A percentile compares a stretch with the other conserved stretches of the same genome.
Evolutionary conservation across 208 protist species (phyloP).

Genomic region (Trypanosoma platydactyli): DNA sequence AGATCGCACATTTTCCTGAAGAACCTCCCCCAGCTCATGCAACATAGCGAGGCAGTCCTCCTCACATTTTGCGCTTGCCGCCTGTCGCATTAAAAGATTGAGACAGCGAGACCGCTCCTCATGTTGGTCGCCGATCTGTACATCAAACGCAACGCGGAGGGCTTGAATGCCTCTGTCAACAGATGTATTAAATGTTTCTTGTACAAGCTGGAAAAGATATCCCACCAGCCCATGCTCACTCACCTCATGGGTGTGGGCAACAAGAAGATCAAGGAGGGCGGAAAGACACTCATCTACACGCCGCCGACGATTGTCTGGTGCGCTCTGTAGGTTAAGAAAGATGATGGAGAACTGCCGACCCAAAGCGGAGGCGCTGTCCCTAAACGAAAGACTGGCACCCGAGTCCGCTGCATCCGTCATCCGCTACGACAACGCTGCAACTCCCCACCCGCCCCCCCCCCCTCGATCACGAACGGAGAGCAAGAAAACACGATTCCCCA

Average conservation of each 20-base stretch:
- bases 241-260: conserved; percentile 66
- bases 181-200: conserved; percentile 60
- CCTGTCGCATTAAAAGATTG: conserved; percentile 54
- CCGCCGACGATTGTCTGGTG: conserved; percentile 45
- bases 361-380: conserved; percentile 60
- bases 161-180: conserved; percentile 67
- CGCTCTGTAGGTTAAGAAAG: conserved; percentile 71
- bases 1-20: conserved; percentile 77
- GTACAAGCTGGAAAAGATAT: conserved; percentile 58
- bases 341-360: conserved; percentile 70
- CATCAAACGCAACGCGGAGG: conserved; percentile 77
- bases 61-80: conserved; percentile 38
- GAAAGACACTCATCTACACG: conserved; percentile 72
- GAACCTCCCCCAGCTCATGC: conserved; percentile 44
- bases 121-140: conserved; percentile 76
- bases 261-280: conserved; percentile 73
- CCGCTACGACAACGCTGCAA: neutral
- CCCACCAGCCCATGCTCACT: conserved; percentile 50
- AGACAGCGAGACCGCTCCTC: conserved; percentile 74
- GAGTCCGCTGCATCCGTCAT: conserved; percentile 20
- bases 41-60: conserved; percentile 49
- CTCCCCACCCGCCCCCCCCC: neutral
- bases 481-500: neutral
- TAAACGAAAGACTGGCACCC: conserved; percentile 19
- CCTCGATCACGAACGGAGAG: neutral